Evolutionary conservation across 495 filamentous ascomycete species (phyloP).

Genomic region (Cercophora sp.): DNA sequence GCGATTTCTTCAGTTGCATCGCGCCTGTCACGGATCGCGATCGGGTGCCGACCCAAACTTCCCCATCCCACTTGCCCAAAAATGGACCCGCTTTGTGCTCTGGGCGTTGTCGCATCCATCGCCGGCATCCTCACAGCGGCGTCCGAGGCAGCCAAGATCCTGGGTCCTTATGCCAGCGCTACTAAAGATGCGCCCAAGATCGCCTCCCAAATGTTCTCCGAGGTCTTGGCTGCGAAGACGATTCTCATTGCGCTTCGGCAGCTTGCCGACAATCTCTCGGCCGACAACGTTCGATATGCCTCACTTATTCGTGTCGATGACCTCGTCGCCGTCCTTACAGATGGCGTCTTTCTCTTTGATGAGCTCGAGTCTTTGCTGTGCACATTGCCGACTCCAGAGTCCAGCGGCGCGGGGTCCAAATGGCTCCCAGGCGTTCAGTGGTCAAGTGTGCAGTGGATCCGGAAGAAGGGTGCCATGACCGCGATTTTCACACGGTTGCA

Average conservation of each 20-base stretch:
- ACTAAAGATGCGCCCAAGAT: slow-evolving; percentile 16
- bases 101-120: slow-evolving; percentile 20
- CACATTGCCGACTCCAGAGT: no score
- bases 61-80: no score
- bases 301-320: slow-evolving; percentile 20
- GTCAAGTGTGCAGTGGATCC: slow-evolving; percentile 17
- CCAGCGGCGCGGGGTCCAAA: no score
- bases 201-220: slow-evolving; percentile 13
- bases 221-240: slow-evolving; percentile 8
- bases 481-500: slow-evolving; percentile 15
- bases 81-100: no score
- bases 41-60: no score
- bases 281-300: slow-evolving; percentile 1
- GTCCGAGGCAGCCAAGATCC: slow-evolving; percentile 11
- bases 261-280: slow-evolving; percentile 10
- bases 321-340: slow-evolving; percentile 19
- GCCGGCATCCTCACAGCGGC: slow-evolving; percentile 20
- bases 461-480: slow-evolving; percentile 12
- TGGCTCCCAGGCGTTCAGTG: no score
- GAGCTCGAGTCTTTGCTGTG: slow-evolving; percentile 25
- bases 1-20: no score
- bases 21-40: no score
- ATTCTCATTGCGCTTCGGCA: slow-evolving; percentile 14
- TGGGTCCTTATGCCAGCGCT: slow-evolving; percentile 17
- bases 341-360: slow-evolving; percentile 25